Conservation (phyloP, 116 monocot species). For the Zostera marina region DNA sequence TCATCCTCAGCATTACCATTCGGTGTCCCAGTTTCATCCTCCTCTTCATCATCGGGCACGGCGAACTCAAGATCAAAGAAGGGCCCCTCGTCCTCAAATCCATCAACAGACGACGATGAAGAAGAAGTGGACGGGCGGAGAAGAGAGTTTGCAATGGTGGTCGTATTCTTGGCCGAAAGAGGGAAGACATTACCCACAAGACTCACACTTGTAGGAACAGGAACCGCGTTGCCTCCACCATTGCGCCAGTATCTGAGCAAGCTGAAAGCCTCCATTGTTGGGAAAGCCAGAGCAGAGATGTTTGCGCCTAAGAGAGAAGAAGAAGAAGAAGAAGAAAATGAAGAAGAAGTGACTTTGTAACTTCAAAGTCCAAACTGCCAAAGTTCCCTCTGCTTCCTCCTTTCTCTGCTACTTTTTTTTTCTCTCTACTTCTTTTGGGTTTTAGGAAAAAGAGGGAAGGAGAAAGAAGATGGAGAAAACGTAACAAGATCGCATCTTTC, state of each 20-base stretch:
- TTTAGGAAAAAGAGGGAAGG: no score
- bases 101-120: slow-evolving; percentile 5
- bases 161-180: neutral
- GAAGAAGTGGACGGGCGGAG: neutral
- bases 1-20: slow-evolving; percentile 3
- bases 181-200: neutral
- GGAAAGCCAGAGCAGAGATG: slow-evolving; percentile 23
- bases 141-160: neutral
- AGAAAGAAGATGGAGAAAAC: no score
- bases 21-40: neutral
- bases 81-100: slow-evolving; percentile 26
- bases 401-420: no score
- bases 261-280: slow-evolving; percentile 40
- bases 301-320: no score
- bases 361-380: no score
- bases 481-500: no score
- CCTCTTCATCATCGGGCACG: slow-evolving; percentile 18
- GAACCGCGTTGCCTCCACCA: slow-evolving; percentile 7
- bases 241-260: slow-evolving; percentile 36
- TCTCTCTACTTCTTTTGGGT: no score
- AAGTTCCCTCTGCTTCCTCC: no score
- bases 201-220: neutral
- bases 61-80: slow-evolving; percentile 52
- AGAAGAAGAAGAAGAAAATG: no score
- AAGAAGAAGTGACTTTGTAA: no score